Evolutionary conservation across 208 protist genomes (phyloP), one percentile per base, ranked within the genome.

Genomic region (Spongospora subterranea): DNA sequence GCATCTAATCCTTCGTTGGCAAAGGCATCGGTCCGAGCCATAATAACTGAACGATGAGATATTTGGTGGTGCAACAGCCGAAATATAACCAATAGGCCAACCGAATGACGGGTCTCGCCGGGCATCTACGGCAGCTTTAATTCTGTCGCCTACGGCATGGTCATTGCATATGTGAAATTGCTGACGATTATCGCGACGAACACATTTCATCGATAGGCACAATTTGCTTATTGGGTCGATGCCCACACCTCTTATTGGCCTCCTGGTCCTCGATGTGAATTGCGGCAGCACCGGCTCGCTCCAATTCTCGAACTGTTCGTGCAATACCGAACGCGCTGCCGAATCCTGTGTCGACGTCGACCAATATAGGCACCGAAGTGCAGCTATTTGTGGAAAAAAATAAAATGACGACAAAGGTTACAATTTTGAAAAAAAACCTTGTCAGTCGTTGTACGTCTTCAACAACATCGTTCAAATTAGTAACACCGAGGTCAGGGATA

Each of bases 321-420:
- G 90, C 90, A 39, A 94, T 93, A 64, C 91, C 88, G 54, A 94
- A 93, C 24, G 89, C 89, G 40, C 88, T 89, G 40, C 93, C 93
- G 88, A 94, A 94, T 43, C 93, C 93, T 64, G 93, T 94, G 46
- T 94, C 93, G 24, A 91, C 89, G 90, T 94, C 93, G 39, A 94
- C 93, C 45, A 94, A 64, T 0, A 94, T 39, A 29, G 93, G 93
- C 38, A 94, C 24, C 88, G 92, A 40, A 13, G 88, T 93, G 6
- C 89, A 92, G 71, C 89, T 91, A 82, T 88, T 92, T 0, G 93
- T 92, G 41, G 50, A 29, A 6, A 60, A 60, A 29, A 29, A 29
- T 6, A 6, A 29, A 24, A 60, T 60, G 24, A 60, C 6, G 50
- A n/a, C n/a, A 60, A 60, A 29, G 50, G 50, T 29, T 24, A 60